A percentile compares a stretch with the other conserved stretches of the same genome.
phyloP scores from a whole-genome alignment of 2,329 filamentous ascomycete species.

The Clarireedia homoeocarpa region DNA sequence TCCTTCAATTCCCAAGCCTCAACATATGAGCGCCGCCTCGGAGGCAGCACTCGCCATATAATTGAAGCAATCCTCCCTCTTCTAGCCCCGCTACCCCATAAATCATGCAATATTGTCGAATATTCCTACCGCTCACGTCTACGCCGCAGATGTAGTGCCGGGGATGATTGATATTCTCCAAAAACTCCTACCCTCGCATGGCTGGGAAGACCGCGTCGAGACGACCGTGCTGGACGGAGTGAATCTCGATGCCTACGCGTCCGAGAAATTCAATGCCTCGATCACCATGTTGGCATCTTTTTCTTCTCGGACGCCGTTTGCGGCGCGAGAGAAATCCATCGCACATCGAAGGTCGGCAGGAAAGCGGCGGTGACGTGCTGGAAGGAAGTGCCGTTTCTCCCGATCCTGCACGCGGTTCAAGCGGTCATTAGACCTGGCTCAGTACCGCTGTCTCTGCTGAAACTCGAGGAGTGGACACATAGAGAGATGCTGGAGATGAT shows the following conservation, averaged over 20 bases:
- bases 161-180: background rate
- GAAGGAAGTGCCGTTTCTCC: background rate
- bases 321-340: conserved; percentile 71
- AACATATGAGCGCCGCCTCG: background rate
- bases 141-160: background rate
- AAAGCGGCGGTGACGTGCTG: conserved; percentile 35
- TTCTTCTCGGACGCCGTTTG: conserved; percentile 37
- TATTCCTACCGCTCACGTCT: too few relatives aligned
- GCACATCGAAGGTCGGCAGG: conserved; percentile 83
- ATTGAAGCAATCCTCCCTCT: background rate
- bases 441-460: background rate
- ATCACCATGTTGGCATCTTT: conserved; percentile 1
- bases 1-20: background rate
- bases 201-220: background rate
- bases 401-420: background rate
- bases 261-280: background rate
- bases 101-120: too few relatives aligned
- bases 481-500: background rate
- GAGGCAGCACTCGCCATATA: background rate
- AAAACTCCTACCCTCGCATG: background rate
- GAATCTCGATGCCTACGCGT: background rate
- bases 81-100: background rate
- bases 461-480: background rate
- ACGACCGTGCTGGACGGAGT: background rate
- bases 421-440: background rate